A percentile compares a stretch with the other conserved stretches of the same genome.
These are phyloP conservation scores for Cochlearia excelsa DNA, from an alignment of 345 rosid genomes.

Conservation along the genomic window DNA sequence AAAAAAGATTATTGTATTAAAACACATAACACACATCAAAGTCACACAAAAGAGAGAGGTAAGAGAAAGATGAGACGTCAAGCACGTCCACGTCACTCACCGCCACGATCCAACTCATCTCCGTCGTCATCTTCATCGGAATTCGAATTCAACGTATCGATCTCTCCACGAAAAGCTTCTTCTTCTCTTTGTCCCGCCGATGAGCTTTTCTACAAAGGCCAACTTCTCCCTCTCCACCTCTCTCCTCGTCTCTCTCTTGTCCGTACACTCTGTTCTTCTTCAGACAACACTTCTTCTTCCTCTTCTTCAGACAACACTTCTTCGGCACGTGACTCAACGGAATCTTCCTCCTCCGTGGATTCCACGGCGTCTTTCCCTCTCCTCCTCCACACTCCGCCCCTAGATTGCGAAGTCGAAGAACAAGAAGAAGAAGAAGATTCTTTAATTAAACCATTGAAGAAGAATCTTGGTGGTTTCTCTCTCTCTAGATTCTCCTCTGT, in stretches of 20 bases:
- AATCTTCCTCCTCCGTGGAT: constrained; percentile 70
- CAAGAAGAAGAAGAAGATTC: constrained; percentile 49
- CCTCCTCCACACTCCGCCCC: constrained; percentile 45
- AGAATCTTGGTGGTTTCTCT: constrained; percentile 49
- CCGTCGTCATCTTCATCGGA: constrained; percentile 85
- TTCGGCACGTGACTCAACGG: constrained; percentile 87
- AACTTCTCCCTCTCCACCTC: constrained; percentile 90
- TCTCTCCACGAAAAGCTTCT: constrained; percentile 75
- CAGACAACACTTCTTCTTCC: constrained; percentile 51
- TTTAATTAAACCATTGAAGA: constrained; percentile 32
- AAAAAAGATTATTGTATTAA: not conserved
- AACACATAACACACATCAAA: constrained; percentile 13
- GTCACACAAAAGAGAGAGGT: constrained; percentile 3
- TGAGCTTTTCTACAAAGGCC: constrained; percentile 97
- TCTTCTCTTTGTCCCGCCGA: constrained; percentile 80
- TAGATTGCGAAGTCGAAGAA: constrained; percentile 21
- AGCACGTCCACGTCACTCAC: constrained; percentile 32
- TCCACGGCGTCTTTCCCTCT: constrained; percentile 61
- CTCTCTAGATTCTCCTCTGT: constrained; percentile 78
- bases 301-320: constrained; percentile 48
- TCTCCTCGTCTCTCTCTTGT: constrained; percentile 93
- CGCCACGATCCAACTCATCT: constrained; percentile 48
- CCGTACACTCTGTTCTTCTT: constrained; percentile 71
- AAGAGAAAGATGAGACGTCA: constrained; percentile 30
- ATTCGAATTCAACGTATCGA: constrained; percentile 77